Evolutionary conservation across 352 stramenopile genomes (phyloP).

Genomic region (Stramenopiles sp.): DNA sequence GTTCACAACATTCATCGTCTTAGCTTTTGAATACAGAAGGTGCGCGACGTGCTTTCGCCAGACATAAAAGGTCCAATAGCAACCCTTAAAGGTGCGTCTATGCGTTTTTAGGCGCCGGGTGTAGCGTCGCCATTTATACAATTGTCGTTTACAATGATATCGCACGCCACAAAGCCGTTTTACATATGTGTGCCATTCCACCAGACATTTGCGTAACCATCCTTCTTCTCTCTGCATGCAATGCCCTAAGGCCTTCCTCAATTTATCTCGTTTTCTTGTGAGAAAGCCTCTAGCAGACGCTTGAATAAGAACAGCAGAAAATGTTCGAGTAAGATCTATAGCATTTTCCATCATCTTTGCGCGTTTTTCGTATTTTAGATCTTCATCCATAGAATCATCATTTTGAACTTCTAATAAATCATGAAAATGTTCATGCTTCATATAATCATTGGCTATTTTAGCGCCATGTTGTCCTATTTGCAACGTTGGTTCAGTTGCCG

Average conservation of each 20-base stretch:
- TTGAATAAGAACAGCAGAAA: neutral
- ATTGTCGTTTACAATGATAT: neutral
- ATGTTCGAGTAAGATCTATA: neutral
- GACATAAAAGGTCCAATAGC: neutral
- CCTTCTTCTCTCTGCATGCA: neutral
- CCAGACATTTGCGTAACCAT: neutral
- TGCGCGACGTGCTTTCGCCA: neutral
- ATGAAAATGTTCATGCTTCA: neutral
- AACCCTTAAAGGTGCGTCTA: neutral
- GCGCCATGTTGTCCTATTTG: neutral
- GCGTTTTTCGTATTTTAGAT: neutral
- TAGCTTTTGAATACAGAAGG: neutral
- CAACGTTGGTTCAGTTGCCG: neutral
- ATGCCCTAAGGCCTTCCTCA: neutral
- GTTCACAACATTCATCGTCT: neutral
- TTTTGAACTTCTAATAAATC: neutral
- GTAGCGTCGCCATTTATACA: constrained; percentile 8
- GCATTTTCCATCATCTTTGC: neutral
- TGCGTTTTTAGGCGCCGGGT: neutral
- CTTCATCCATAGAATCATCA: neutral
- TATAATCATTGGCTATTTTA: neutral
- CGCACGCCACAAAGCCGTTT: neutral
- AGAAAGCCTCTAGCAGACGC: neutral
- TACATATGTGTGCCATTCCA: neutral
- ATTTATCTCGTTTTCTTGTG: neutral